phyloP scores from a whole-genome alignment of 2,329 filamentous ascomycete species.

The Microsporum ferrugineum region DNA sequence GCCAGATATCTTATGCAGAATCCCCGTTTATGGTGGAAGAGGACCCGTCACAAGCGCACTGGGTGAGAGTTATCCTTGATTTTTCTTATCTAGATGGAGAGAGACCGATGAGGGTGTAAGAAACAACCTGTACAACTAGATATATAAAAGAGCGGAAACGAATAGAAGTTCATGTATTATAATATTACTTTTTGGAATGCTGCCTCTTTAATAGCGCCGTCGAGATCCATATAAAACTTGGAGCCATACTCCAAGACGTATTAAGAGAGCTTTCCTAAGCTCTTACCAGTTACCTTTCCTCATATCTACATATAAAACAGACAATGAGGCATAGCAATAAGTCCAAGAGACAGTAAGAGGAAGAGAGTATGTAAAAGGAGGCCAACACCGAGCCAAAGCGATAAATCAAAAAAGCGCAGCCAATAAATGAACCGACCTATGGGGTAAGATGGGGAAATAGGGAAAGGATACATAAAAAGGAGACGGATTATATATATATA shows the following conservation, averaged over 20 bases:
- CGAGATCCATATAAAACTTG: not conserved
- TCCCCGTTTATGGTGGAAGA: not conserved
- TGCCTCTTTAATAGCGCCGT: not conserved
- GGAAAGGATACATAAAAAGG: not conserved
- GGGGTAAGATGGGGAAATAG: not conserved
- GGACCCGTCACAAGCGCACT: not conserved
- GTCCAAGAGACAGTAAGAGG: not conserved
- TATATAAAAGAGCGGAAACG: constrained; percentile 4
- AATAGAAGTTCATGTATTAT: constrained; percentile 5
- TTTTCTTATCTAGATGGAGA: not conserved
- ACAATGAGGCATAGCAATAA: not conserved
- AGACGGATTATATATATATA: not conserved
- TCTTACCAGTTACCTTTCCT: not conserved
- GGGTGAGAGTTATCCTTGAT: not conserved
- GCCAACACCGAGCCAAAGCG: not conserved
- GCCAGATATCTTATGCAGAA: not conserved
- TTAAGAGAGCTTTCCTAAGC: not conserved
- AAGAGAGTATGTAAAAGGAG: not conserved
- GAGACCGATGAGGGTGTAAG: not conserved
- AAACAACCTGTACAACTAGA: constrained; percentile 3
- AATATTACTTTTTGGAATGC: not conserved
- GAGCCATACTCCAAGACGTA: not conserved
- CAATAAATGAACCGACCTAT: constrained; percentile 1
- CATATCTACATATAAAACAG: not conserved
- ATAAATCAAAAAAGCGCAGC: not conserved